Percentiles rank a stretch among this genome's conserved stretches.
These are phyloP conservation scores for Fragaria ananassa DNA, from an alignment of 306 rosid species.

Conservation along the genomic window DNA sequence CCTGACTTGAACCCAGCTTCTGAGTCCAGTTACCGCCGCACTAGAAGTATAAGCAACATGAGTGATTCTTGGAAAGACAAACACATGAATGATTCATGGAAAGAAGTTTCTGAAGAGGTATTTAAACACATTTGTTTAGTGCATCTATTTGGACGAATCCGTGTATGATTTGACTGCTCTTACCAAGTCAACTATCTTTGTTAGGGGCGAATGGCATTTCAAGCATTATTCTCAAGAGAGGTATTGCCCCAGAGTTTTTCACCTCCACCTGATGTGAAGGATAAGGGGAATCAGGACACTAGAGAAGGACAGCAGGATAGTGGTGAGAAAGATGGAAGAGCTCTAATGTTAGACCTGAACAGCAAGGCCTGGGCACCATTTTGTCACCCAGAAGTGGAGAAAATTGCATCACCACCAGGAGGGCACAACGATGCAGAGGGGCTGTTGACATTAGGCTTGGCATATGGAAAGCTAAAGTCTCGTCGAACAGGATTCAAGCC, in stretches of 20 bases:
- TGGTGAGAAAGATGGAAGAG: constrained; percentile 26
- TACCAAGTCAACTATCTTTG: constrained; percentile 26
- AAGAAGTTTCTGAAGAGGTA: constrained; percentile 95
- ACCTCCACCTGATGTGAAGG: constrained; percentile 52
- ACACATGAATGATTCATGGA: constrained; percentile 19
- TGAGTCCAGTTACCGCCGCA: constrained; percentile 56
- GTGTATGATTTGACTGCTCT: constrained; percentile 22
- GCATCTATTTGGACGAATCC: constrained; percentile 10
- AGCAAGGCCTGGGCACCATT: constrained; percentile 32
- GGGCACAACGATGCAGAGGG: constrained; percentile 44
- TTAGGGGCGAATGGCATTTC: constrained; percentile 88
- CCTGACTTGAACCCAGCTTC: constrained; percentile 48
- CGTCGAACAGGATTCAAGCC: constrained; percentile 89
- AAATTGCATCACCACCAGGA: constrained; percentile 25
- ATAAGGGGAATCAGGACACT: constrained; percentile 32
- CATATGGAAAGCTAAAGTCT: constrained; percentile 59
- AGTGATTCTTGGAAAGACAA: constrained; percentile 66
- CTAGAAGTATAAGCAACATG: constrained; percentile 47
- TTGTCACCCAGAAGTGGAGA: constrained; percentile 36
- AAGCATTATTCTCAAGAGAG: constrained; percentile 77
- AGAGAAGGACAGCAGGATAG: constrained; percentile 30
- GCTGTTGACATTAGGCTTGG: constrained; percentile 63
- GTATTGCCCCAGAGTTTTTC: constrained; percentile 91
- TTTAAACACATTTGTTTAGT: background rate
- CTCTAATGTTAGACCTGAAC: constrained; percentile 34